Base-by-base conservation (phyloP, 2,329 filamentous ascomycete species). In the Calonectria pauciramosa region DNA sequence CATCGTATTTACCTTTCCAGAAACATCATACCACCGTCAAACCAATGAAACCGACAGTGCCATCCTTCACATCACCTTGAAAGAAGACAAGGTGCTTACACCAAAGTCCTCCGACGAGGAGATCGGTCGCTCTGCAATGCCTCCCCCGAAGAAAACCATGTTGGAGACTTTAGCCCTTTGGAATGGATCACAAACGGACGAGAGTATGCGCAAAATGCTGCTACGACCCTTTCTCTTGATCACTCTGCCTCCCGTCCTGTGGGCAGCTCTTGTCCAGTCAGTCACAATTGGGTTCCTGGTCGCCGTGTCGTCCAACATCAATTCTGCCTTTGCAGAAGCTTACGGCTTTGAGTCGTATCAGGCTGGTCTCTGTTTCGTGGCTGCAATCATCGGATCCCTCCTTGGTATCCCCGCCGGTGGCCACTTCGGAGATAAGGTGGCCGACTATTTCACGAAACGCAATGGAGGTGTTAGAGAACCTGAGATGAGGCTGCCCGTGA, bases 391-490 rank as follows among this genome's bases (percentile, higher is more conserved):
- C 13, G 89, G 90, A 10, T 86, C 88, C 1, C 73, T 88, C 3
- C 44, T 89, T 6, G 90, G 88, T 14, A 87, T 90, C n/a, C 85
- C 88, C 3, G 86, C 87, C 3, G 89, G 90, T 10, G 90, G 90
- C 0, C 82, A 84, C 36, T 77, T 89, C 0, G 86, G 86, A 3
- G 88, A 91, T 77, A 85, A 84, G 80, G 82, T 87, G 11, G 88
- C 89, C 23, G 87, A 89, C 64, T 85, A 83, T 70, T 83, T 89
- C 28, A 92, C 91, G 0, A 84, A 82, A 68, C 85, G 86, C 34
- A 92, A 92, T 76, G 86, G 87, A 5, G 91, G 91, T 7, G 86
- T 92, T 26, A 85, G 90, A n/a, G 87, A 91, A 65, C 89, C 91
- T 0, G 90, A 92, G 79, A 91, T 92, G 90, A 86, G 91, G n/a